Evolutionary conservation across 495 filamentous ascomycete species (phyloP), one percentile per base, ranked within the genome.

Genomic region (Ascodesmis nigricans): DNA sequence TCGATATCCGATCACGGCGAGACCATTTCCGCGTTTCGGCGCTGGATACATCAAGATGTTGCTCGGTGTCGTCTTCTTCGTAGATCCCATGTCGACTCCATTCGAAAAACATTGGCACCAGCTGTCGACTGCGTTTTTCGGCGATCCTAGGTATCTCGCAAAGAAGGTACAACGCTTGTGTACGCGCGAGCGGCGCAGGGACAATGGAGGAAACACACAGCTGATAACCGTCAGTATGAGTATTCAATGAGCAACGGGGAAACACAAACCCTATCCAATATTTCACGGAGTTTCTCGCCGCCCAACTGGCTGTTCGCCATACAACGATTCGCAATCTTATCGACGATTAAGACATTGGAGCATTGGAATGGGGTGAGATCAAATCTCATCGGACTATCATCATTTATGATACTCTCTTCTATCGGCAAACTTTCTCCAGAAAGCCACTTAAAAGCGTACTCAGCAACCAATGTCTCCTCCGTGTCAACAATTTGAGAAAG

Each of bases 71-170:
- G 18, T 67, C 61, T 4, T 59, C 57, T 9, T 42, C 36, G 9
- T 35, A 34, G 5, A 33, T 32, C 5, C 38, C 34, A 5, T 38
- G 21, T 38, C 29, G 15, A 14, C 66, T 69, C 74, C 83, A 93
- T 4, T 69, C 66, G 8, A 99, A 56, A 21, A 99, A 73, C 41
- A 90, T 58, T 1, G 90, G 87, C 4, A 93, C 75, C 11, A 99
- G 58, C 36, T 66, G 65, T 17, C 81, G 71, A 20, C 84, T 93
- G 16, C 68, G 61, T 55, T 75, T 91, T 54, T 99, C 87, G 1
- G 79, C 84, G 34, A 84, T 49, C 13, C 60, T 54, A 17, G 87
- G 84, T 4, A 75, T 55, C 16, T 64, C 69, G 39, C 68, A 66
- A 28, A 97, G 61, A 1, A 91, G 71, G 36, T 74, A 70, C 29